A percentile compares a stretch with the other conserved stretches of the same genome.
Conservation (phyloP, 2,329 filamentous ascomycete genomes). For the Arthrobotrys megalospora region DNA sequence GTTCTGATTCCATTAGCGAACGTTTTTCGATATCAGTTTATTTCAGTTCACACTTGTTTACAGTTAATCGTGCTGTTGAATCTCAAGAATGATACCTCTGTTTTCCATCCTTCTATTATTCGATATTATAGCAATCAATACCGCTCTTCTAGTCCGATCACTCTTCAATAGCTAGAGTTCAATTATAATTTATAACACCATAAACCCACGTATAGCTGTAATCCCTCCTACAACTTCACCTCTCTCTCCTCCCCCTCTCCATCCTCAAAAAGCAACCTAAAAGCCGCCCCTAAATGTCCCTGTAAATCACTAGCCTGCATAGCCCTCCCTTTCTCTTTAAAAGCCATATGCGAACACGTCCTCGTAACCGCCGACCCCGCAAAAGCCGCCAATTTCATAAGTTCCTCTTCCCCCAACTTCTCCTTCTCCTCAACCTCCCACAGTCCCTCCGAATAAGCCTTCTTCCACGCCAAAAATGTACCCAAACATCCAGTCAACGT, state of each 20-base stretch:
- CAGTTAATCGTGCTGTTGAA: slow-evolving; percentile 4
- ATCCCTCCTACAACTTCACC: slow-evolving; percentile 22
- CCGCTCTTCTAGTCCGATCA: too few relatives aligned
- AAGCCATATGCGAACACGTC: slow-evolving; percentile 90
- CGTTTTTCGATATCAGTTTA: slow-evolving; percentile 1
- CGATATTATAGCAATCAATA: neutral
- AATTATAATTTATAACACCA: too few relatives aligned
- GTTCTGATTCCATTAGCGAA: neutral
- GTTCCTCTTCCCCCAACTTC: slow-evolving; percentile 72
- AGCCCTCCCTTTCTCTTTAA: slow-evolving; percentile 85
- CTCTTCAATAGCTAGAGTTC: too few relatives aligned
- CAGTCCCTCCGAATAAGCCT: slow-evolving; percentile 84
- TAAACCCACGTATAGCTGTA: too few relatives aligned
- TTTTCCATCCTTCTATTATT: slow-evolving; percentile 3
- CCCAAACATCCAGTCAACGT: slow-evolving; percentile 91
- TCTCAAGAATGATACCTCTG: slow-evolving; percentile 53
- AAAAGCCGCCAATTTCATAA: slow-evolving; percentile 83
- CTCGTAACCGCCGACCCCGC: slow-evolving; percentile 89
- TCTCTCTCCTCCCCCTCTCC: slow-evolving; percentile 69
- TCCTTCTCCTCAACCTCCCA: slow-evolving; percentile 73
- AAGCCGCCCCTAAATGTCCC: slow-evolving; percentile 87
- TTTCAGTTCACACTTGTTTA: slow-evolving; percentile 1
- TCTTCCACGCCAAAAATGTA: slow-evolving; percentile 89
- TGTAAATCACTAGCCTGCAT: slow-evolving; percentile 95
- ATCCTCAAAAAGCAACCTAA: slow-evolving; percentile 84